Evolutionary conservation across 352 stramenopile genomes (phyloP).

Genomic region (Pythium utonaiense): DNA sequence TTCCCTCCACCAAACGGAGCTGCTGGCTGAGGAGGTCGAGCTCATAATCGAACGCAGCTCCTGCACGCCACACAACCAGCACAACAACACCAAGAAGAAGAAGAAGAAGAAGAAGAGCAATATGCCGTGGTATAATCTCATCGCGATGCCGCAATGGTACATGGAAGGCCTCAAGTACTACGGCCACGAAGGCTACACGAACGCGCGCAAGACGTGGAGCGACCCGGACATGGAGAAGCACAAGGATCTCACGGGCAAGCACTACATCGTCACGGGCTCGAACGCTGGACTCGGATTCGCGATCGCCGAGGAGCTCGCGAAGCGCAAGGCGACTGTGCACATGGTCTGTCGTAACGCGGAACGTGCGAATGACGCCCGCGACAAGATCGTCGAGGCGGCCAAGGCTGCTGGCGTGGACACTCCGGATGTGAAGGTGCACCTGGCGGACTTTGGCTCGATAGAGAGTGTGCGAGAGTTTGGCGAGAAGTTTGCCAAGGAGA

Average conservation of each 20-base stretch:
- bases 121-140: constrained; percentile 36
- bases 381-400: constrained; percentile 35
- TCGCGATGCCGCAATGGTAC: constrained; percentile 46
- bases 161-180: constrained; percentile 30
- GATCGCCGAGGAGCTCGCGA: constrained; percentile 35
- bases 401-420: constrained; percentile 27
- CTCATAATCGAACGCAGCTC: constrained; percentile 1
- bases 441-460: constrained; percentile 42
- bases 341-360: constrained; percentile 43
- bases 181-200: constrained; percentile 30
- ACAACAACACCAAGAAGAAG: not conserved
- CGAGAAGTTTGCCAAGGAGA: constrained; percentile 21
- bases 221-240: constrained; percentile 36
- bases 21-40: no score
- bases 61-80: not conserved
- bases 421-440: constrained; percentile 33
- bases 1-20: not conserved
- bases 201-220: constrained; percentile 28
- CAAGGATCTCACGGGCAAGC: constrained; percentile 34
- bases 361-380: constrained; percentile 31
- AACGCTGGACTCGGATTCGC: constrained; percentile 42
- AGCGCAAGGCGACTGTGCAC: constrained; percentile 36
- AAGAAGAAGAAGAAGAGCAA: not conserved
- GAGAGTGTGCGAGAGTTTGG: constrained; percentile 40
- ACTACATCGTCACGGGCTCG: constrained; percentile 49